Conservation (phyloP, 768 basidiomycete species). For the Tylopilus plumbeoviolaceoides region DNA sequence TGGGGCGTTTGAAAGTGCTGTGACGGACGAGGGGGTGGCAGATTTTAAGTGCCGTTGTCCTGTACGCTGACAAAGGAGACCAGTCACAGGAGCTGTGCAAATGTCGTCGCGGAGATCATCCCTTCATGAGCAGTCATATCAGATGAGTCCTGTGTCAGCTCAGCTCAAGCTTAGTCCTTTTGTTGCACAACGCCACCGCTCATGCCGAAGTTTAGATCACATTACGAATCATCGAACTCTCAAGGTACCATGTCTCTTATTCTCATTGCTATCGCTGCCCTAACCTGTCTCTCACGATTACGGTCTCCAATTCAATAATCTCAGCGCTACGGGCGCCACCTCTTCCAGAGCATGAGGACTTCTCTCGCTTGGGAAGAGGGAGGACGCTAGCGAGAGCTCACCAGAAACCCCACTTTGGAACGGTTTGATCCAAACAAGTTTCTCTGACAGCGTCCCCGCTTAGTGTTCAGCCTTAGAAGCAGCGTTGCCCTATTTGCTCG, state of each 20-base stretch:
- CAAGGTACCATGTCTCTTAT: no score
- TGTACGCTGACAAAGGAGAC: not conserved
- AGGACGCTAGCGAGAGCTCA: constrained; percentile 73
- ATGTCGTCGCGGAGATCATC: no score
- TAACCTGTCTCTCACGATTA: constrained; percentile 20
- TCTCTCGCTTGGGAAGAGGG: constrained; percentile 61
- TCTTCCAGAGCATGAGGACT: constrained; percentile 26
- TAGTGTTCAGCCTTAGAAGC: constrained; percentile 31
- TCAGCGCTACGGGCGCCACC: constrained; percentile 44
- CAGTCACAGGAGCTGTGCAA: no score
- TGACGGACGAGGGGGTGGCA: no score
- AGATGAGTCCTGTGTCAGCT: no score
- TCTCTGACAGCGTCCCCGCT: no score
- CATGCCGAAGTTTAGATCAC: no score
- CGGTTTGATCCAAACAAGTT: not conserved
- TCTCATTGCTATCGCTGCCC: not conserved
- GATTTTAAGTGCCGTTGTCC: constrained; percentile 1
- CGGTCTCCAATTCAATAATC: constrained; percentile 41
- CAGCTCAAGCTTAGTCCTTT: no score
- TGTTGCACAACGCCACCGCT: no score
- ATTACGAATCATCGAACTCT: no score
- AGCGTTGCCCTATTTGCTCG: constrained; percentile 52
- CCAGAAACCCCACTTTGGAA: constrained; percentile 57
- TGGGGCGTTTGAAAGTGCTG: not conserved
- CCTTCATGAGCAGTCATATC: no score